Base-by-base conservation (phyloP, 2,329 filamentous ascomycete species). In the Setomelanomma holmii region DNA sequence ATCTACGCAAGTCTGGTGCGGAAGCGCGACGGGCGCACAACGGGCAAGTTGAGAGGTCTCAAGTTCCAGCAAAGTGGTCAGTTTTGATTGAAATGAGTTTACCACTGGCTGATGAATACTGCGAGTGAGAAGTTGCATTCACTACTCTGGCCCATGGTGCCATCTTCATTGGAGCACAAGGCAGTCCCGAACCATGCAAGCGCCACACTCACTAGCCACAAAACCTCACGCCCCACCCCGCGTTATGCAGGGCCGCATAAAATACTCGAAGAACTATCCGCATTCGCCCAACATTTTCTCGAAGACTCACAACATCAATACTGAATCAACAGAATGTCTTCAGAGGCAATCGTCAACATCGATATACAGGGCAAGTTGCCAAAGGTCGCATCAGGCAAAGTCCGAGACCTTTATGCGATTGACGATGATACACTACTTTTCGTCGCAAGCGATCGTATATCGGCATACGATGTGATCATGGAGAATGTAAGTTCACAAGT, bases 391-490 rank as follows among this genome's bases (percentile, higher is more conserved):
- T 80, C 82, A 34, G 86, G 86, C 58, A 96, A 96, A 78, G 91
- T 96, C 21, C 86, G 91, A 67, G 90, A 96, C 69, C 83, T 96
- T 33, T 96, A 91, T 75, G 81, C 84, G 55, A 79, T 96, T 47
- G 85, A 90, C 71, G 79, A 85, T 35, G 77, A 84, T 50, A 89
- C 85, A 2, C 84, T 96, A 4, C 87, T 96, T 50, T 93, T 96
- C 71, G 86, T 93, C 49, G 89, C 90, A 20, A 89, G 90, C 12
- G 93, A 97, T 78, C 89, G 95, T 62, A 95, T 97, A 74, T 96
- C 91, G 20, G 95, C 95, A 49, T 98, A 93, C 80, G 93, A 98
- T 82, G 91, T 96, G 64, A 86, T 96, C 64, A 87, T 96, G 82
- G 79, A 84, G 66, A 97, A 95, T 77, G 86, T 87, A 73, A 68